phyloP scores from a whole-genome alignment of 1,284 basidiomycete species.

The Puccinia horiana region DNA sequence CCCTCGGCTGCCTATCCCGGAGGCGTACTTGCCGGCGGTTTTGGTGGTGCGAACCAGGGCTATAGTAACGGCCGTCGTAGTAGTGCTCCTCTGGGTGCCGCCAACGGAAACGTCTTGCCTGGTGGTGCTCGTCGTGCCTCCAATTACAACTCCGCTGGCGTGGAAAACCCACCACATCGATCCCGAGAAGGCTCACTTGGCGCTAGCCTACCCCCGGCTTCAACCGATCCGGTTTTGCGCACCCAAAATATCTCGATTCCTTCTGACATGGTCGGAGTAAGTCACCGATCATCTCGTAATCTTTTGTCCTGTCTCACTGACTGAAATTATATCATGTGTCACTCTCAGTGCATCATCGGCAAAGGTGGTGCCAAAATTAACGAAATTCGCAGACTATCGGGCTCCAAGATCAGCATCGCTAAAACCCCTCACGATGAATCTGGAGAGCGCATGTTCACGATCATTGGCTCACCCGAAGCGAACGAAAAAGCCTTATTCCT shows the following conservation, averaged over 20 bases:
- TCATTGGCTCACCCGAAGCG: constrained; percentile 67
- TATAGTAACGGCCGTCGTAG: constrained; percentile 53
- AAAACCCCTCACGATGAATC: constrained; percentile 98
- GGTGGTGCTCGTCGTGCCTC: constrained; percentile 50
- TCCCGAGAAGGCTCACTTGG: constrained; percentile 59
- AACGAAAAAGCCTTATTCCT: constrained; percentile 90
- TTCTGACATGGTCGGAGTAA: constrained; percentile 88
- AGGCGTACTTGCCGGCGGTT: constrained; percentile 62
- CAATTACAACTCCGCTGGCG: constrained; percentile 51
- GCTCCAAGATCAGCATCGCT: constrained; percentile 95
- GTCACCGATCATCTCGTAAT: neutral
- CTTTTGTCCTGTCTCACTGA: neutral
- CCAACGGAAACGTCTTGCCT: constrained; percentile 49
- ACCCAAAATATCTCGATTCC: constrained; percentile 99
- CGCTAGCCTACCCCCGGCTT: constrained; percentile 62
- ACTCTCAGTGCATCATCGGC: constrained; percentile 65
- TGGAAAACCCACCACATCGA: constrained; percentile 50
- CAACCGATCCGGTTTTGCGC: constrained; percentile 71
- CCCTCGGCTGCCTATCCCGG: constrained; percentile 59
- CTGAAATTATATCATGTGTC: too few relatives aligned
- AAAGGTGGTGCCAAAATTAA: constrained; percentile 97
- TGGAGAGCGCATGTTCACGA: constrained; percentile 99
- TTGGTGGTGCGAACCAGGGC: constrained; percentile 51
- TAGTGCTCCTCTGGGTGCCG: constrained; percentile 47
- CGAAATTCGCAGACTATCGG: constrained; percentile 93